Evolutionary conservation across 345 rosid genomes (phyloP).

Genomic region (Mangifera indica): DNA sequence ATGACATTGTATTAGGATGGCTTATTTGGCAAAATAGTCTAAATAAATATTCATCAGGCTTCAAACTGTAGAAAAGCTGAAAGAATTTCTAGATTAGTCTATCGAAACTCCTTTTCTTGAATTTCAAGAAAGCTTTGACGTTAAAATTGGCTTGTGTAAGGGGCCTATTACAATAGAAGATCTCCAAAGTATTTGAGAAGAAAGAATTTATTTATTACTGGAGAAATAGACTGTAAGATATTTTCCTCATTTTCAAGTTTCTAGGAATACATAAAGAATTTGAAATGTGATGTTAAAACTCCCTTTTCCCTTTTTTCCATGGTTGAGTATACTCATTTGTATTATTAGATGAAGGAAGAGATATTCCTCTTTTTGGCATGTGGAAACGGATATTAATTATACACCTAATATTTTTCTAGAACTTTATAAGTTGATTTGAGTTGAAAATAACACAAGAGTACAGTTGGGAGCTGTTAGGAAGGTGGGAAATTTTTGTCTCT

Average conservation of each 20-base stretch:
- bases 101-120: not conserved
- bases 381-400: not conserved
- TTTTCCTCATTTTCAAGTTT: not conserved
- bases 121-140: no score
- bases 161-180: not conserved
- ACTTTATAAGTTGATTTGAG: not conserved
- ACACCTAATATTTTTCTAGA: not conserved
- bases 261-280: not conserved
- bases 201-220: not conserved
- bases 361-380: not conserved
- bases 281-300: not conserved
- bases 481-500: not conserved
- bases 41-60: constrained; percentile 1
- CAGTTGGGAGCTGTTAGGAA: not conserved
- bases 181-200: not conserved
- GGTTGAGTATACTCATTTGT: not conserved
- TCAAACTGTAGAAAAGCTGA: not conserved
- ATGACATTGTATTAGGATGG: not conserved
- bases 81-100: not conserved
- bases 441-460: not conserved
- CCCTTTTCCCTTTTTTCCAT: not conserved
- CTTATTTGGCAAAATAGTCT: not conserved
- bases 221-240: not conserved
- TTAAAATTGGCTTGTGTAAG: not conserved
- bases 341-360: not conserved